Percentiles rank a stretch among this genome's conserved stretches.
Evolutionary conservation across 495 filamentous ascomycete species (phyloP).

Genomic region (Cudoniella acicularis): DNA sequence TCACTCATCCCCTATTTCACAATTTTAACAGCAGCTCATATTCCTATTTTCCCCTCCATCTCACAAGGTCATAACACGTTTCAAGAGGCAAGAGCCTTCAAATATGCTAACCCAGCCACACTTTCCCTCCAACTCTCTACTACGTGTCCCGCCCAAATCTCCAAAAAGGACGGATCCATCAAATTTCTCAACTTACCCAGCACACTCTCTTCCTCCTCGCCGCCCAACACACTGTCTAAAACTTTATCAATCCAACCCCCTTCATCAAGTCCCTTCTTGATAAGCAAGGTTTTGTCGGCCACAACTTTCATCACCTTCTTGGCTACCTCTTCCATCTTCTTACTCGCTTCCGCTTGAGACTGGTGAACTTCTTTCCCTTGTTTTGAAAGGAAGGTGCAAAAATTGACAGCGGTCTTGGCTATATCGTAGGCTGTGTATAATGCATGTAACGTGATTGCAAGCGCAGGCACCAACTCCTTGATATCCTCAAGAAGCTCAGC

Average conservation of each 20-base stretch:
- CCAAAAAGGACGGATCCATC: slow-evolving; percentile 25
- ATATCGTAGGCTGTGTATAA: slow-evolving; percentile 20
- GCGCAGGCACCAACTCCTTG: slow-evolving; percentile 10
- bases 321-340: not conserved
- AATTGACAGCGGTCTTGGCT: not conserved
- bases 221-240: slow-evolving; percentile 5
- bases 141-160: slow-evolving; percentile 39
- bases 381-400: slow-evolving; percentile 8
- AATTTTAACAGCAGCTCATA: not conserved
- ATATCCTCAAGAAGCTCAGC: not conserved
- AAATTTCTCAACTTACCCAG: slow-evolving; percentile 2
- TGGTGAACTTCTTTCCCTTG: slow-evolving; percentile 7
- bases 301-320: slow-evolving; percentile 7
- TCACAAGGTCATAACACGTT: no score
- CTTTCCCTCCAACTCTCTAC: slow-evolving; percentile 41
- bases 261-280: slow-evolving; percentile 26
- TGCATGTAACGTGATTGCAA: slow-evolving; percentile 13
- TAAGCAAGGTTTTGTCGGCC: slow-evolving; percentile 3
- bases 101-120: slow-evolving; percentile 34
- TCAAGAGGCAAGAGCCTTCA: slow-evolving; percentile 4
- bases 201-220: not conserved
- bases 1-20: no score
- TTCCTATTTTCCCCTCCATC: no score
- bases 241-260: slow-evolving; percentile 28
- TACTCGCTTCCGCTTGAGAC: slow-evolving; percentile 1